Evolutionary conservation across 768 basidiomycete genomes (phyloP), one percentile per base, ranked within the genome.

Genomic region (Suillus fuscotomentosus): DNA sequence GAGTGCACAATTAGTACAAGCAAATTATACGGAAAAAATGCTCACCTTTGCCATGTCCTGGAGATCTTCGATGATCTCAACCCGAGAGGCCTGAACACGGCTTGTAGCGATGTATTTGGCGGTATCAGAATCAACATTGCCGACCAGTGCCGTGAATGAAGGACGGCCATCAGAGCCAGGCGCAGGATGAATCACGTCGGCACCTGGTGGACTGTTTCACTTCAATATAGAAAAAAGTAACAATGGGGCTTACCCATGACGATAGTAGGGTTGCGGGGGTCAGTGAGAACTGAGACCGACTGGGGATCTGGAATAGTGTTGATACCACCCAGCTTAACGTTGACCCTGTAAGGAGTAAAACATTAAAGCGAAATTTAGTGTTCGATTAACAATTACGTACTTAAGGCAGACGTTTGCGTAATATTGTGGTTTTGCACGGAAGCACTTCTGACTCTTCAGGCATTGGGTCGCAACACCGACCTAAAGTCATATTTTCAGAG

Each of bases 271-370:
- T 87, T 85, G 36, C 84, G 80, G 1, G 87, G 84, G 70, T 94
- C 91, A 0, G 86, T 85, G 11, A 94, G 78, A 9, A 85, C 82
- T 0, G 84, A 79, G 2, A 90, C 88, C 0, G 88, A 88, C 14
- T 82, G 78, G 0, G 89, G 82, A 60, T 91, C 89, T 0, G 91
- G 92, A 38, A 94, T 81, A 2, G 86, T 84, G 71, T 94, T 94
- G 72, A 93, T 89, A 1, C 92, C 92, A 15, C 92, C 92, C 0
- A 94, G 80, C 73, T 94, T 94, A 22, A 92, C 92, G 65, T 94
- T 94, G 68, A 94, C 82, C 73, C 91, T 94, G 65, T 27, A 24
- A 31, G 24, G 63, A 65, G 41, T 57, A 38, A 48, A 2, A 59
- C 38, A 64, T 59, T 45, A 59, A 34, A 36, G 31, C 10, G 45